Base-by-base conservation (phyloP, 2,329 filamentous ascomycete species). In the Didymella arachidicola region DNA sequence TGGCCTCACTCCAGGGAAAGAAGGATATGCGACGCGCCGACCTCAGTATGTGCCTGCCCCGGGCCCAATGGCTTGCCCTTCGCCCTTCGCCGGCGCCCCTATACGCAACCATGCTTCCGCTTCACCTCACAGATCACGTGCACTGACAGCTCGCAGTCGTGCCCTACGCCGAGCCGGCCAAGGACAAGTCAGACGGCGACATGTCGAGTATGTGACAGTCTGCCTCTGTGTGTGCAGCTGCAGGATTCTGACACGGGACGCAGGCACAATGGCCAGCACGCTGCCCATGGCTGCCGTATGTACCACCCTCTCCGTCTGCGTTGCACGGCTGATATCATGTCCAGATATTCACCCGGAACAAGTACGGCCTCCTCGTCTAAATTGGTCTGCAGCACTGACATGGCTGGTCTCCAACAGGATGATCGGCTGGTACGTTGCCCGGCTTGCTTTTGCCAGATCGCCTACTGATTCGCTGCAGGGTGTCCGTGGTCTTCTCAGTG, bases 251-350 rank as follows among this genome's bases (percentile, higher is more conserved):
- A 63, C 27, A 41, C 29, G 19, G 36, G 45, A 25, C 39, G 44
- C 51, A 85, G 84, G 83, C 69, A 86, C 86, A 47, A 83, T 89
- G 80, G 82, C 84, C 52, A 94, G 89, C 73, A 96, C 93, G 34
- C 83, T 98, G 73, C 94, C 94, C 59, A 97, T 97, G 94, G 93
- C 92, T 58, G 93, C 93, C 64, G 86, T 88, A 80, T 77, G 82
- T 82, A 53, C 59, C 43, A 47, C 60, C 49, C 38, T 41, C 44
- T 45, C 60, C 46, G 11, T 50, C 49, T 43, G 60, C 51, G 60
- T 66, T 59, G 61, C 69, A 66, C 63, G 49, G 69, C 71, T 76
- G 61, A 73, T 65, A 68, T 66, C 48, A 63, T 41, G 51, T 56
- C 60, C 64, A 87, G 85, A 96, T 97, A 84, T 95, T 97, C 76